A percentile compares a stretch with the other conserved stretches of the same genome.
These are phyloP conservation scores for Russula virescens DNA, from an alignment of 768 basidiomycete species.

Conservation along the genomic window DNA sequence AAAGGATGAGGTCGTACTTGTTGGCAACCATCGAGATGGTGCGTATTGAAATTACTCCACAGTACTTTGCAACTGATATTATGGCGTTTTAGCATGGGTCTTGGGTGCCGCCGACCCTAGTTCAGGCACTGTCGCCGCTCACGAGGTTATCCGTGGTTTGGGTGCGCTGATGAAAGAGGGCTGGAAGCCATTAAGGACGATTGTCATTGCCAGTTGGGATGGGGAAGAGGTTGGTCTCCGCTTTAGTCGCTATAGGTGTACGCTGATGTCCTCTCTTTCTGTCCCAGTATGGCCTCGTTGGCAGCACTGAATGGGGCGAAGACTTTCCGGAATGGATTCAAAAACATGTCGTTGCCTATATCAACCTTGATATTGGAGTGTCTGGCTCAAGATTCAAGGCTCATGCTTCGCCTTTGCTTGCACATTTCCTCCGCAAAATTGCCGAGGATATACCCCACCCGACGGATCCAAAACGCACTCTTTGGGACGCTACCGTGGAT, in stretches of 20 bases:
- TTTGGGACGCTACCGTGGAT: constrained; percentile 76
- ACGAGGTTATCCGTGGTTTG: constrained; percentile 72
- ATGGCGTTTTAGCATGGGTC: constrained; percentile 51
- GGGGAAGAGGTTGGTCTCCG: constrained; percentile 51
- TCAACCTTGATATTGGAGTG: constrained; percentile 75
- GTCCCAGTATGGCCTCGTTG: constrained; percentile 58
- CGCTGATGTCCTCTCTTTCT: background rate
- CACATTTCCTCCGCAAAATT: constrained; percentile 61
- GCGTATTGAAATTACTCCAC: constrained; percentile 27
- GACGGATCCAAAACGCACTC: constrained; percentile 50
- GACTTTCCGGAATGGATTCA: constrained; percentile 82
- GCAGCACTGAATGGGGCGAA: constrained; percentile 91
- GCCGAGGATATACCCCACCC: constrained; percentile 75
- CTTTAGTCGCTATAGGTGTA: background rate
- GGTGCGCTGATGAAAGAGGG: constrained; percentile 61
- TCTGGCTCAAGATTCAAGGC: constrained; percentile 53
- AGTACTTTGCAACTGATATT: background rate
- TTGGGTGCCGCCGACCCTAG: constrained; percentile 76
- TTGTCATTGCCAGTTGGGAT: constrained; percentile 77
- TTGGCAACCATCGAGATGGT: constrained; percentile 91
- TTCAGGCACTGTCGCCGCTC: constrained; percentile 73
- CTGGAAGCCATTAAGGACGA: constrained; percentile 80
- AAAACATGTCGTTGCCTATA: constrained; percentile 75
- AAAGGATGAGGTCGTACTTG: constrained; percentile 75
- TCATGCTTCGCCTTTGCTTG: constrained; percentile 72